phyloP scores from a whole-genome alignment of 805 yeast genomes.

The Wickerhamomyces kurtzmanii region DNA sequence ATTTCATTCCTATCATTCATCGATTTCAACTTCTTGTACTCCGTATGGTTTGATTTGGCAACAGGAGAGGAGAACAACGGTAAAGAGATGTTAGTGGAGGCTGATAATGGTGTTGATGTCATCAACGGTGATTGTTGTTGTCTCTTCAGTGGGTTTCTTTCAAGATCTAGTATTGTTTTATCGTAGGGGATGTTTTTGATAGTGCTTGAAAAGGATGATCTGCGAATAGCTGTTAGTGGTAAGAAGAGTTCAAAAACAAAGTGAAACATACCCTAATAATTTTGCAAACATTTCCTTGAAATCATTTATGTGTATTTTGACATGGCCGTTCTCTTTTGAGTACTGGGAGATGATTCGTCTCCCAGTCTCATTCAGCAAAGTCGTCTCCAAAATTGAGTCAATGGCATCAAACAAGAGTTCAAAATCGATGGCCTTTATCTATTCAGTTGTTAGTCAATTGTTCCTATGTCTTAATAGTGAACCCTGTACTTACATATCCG shows the following conservation, averaged over 20 bases:
- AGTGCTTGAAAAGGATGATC: too few relatives aligned
- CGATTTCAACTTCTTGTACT: conserved; percentile 10
- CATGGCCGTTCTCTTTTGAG: conserved; percentile 17
- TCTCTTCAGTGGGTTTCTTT: conserved; percentile 1
- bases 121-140: not conserved
- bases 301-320: conserved; percentile 21
- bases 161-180: conserved; percentile 2
- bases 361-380: conserved; percentile 18
- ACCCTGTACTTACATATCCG: too few relatives aligned
- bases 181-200: conserved; percentile 7
- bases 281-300: conserved; percentile 20
- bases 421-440: conserved; percentile 12
- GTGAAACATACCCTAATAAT: conserved; percentile 21
- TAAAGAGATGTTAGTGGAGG: too few relatives aligned
- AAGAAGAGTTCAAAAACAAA: conserved; percentile 18
- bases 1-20: conserved; percentile 13
- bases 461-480: too few relatives aligned
- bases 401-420: conserved; percentile 12
- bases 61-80: too few relatives aligned
- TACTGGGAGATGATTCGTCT: conserved; percentile 17
- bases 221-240: too few relatives aligned
- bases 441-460: too few relatives aligned
- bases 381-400: conserved; percentile 9
- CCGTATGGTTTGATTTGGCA: too few relatives aligned
- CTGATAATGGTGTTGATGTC: not conserved